Evolutionary conservation across 2,329 filamentous ascomycete genomes (phyloP).

Genomic region (Penicillium sp.): DNA sequence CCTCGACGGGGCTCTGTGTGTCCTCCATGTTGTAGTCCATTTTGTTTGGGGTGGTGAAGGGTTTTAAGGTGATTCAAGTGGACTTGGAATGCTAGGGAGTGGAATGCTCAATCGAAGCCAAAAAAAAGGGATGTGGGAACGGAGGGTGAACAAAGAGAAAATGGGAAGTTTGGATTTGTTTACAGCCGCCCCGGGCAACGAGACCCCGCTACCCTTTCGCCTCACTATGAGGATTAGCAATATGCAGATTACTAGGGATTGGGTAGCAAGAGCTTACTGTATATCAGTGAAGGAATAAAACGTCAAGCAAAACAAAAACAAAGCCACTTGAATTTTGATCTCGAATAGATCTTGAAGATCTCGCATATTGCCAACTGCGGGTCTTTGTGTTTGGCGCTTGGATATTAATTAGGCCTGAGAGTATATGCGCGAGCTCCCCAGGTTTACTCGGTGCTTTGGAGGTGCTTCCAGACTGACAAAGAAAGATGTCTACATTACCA

Average conservation of each 20-base stretch:
- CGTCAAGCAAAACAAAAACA: not conserved
- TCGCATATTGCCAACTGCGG: not conserved
- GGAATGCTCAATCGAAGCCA: conserved; percentile 3
- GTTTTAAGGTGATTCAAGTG: not conserved
- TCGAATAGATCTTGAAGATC: not conserved
- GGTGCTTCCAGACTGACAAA: too few species aligned
- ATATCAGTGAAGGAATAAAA: too few species aligned
- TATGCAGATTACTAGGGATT: too few species aligned
- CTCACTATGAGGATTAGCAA: too few species aligned
- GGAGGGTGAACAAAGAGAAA: not conserved
- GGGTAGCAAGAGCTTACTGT: too few species aligned
- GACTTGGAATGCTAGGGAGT: conserved; percentile 7
- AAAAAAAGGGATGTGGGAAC: not conserved
- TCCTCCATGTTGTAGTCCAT: conserved; percentile 63
- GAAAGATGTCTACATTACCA: too few species aligned
- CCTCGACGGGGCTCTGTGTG: conserved; percentile 68
- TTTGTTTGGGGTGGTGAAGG: conserved; percentile 4
- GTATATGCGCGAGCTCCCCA: too few species aligned
- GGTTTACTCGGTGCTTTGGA: too few species aligned
- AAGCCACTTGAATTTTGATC: not conserved
- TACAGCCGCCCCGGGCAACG: conserved; percentile 11
- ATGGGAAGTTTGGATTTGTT: conserved; percentile 6
- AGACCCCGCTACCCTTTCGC: not conserved
- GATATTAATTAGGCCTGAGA: not conserved
- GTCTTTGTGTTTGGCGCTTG: not conserved